Conservation (phyloP, 2,329 filamentous ascomycete species). For the Eutypella sp. region DNA sequence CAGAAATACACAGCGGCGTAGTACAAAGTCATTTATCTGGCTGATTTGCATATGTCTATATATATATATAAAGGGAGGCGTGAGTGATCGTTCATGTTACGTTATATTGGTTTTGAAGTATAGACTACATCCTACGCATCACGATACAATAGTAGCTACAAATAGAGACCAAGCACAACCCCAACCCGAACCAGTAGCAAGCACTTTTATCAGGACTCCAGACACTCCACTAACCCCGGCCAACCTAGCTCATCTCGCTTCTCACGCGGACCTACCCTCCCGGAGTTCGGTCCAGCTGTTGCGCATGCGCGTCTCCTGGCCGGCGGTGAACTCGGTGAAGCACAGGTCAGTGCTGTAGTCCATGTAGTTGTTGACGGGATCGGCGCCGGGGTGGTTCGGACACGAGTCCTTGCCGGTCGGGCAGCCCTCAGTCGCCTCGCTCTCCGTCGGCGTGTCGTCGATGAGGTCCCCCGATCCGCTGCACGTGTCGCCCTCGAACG, state of each 20-base stretch:
- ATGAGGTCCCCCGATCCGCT: slow-evolving; percentile 26
- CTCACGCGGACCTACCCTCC: background rate
- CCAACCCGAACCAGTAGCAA: too few relatives aligned
- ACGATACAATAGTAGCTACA: too few relatives aligned
- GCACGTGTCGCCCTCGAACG: slow-evolving; percentile 29
- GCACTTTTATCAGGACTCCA: too few relatives aligned
- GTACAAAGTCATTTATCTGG: too few relatives aligned
- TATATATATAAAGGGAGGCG: too few relatives aligned
- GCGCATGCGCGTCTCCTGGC: slow-evolving; percentile 3
- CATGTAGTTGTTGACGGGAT: slow-evolving; percentile 10
- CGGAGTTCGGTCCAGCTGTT: background rate
- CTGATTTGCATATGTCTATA: too few relatives aligned
- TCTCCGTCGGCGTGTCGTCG: slow-evolving; percentile 32
- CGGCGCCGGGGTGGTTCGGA: background rate
- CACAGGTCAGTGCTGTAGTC: slow-evolving; percentile 4
- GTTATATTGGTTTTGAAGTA: too few relatives aligned
- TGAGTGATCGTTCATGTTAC: too few relatives aligned
- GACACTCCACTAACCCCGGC: background rate
- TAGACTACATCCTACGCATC: too few relatives aligned
- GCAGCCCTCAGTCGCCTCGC: slow-evolving; percentile 3
- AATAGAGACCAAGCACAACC: too few relatives aligned
- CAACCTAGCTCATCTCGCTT: background rate
- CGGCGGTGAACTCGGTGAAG: slow-evolving; percentile 1
- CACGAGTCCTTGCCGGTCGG: slow-evolving; percentile 3
- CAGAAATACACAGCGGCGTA: too few relatives aligned